Conservation (phyloP, 805 yeast genomes). For the Blastobotrys mokoenaii region DNA sequence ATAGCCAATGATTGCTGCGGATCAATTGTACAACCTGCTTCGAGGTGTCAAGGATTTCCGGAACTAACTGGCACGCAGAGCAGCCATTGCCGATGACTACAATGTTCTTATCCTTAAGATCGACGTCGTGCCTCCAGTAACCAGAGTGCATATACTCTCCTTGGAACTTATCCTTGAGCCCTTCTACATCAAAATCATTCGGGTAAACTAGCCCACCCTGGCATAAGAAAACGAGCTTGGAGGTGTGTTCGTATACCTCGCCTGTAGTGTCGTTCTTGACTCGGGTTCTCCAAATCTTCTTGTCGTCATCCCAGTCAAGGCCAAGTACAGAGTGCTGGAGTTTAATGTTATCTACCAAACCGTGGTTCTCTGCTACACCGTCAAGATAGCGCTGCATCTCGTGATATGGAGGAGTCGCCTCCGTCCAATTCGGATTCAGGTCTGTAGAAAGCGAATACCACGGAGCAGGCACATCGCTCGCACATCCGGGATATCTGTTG, state of each 20-base stretch:
- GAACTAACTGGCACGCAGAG: constrained; percentile 12
- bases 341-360: constrained; percentile 6
- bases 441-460: constrained; percentile 15
- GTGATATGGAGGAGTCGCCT: constrained; percentile 11
- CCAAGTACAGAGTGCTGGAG: constrained; percentile 4
- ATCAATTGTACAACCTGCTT: constrained; percentile 11
- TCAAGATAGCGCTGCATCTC: constrained; percentile 12
- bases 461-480: constrained; percentile 17
- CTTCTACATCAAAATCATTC: constrained; percentile 8
- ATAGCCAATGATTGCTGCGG: constrained; percentile 14
- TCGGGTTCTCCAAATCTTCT: constrained; percentile 7
- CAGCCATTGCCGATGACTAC: constrained; percentile 13
- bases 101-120: constrained; percentile 9
- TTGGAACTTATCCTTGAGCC: constrained; percentile 11
- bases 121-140: constrained; percentile 13
- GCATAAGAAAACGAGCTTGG: constrained; percentile 10
- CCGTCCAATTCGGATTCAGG: constrained; percentile 15
- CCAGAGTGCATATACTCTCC: constrained; percentile 15
- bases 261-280: constrained; percentile 7
- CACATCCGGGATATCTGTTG: constrained; percentile 19
- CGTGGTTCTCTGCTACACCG: constrained; percentile 10
- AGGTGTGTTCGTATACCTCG: constrained; percentile 6
- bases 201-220: constrained; percentile 13
- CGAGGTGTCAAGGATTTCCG: constrained; percentile 6
- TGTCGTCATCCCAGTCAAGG: constrained; percentile 12